Conservation (phyloP, 345 rosid species). For the Euphorbia peplus region DNA sequence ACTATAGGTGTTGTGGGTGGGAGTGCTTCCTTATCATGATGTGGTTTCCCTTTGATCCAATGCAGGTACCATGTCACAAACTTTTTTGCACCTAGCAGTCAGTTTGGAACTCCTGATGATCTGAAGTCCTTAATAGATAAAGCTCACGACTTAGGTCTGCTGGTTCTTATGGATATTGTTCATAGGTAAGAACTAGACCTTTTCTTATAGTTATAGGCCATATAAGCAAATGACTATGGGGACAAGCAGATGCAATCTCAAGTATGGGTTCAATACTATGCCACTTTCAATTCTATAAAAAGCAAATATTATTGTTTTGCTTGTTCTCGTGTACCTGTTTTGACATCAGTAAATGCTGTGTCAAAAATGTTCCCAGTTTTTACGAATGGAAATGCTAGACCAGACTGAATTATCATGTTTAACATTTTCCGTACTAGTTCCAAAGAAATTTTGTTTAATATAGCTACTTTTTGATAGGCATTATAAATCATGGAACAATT, state of each 20-base stretch:
- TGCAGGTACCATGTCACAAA: conserved; percentile 95
- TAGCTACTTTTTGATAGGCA: no score
- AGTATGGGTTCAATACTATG: neutral
- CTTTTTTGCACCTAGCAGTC: conserved; percentile 94
- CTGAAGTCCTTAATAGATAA: conserved; percentile 88
- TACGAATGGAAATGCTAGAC: neutral
- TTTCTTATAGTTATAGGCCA: neutral
- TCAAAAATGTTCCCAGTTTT: neutral
- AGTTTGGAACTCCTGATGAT: conserved; percentile 96
- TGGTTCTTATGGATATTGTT: conserved; percentile 98
- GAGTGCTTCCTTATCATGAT: conserved; percentile 14
- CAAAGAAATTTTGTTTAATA: no score
- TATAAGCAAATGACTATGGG: neutral
- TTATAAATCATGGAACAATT: no score
- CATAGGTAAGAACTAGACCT: conserved; percentile 57
- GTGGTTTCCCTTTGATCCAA: conserved; percentile 27
- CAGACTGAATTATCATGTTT: no score
- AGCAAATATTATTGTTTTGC: conserved; percentile 2
- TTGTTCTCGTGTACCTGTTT: neutral
- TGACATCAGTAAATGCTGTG: no score
- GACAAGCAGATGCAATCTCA: neutral
- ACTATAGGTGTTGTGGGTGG: neutral
- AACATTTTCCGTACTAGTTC: no score
- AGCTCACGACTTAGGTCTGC: conserved; percentile 91
- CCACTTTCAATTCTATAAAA: neutral